Percentiles rank a stretch among this genome's conserved stretches.
Evolutionary conservation across 2,329 filamentous ascomycete genomes (phyloP).

Genomic region (Colletotrichum caudatum): DNA sequence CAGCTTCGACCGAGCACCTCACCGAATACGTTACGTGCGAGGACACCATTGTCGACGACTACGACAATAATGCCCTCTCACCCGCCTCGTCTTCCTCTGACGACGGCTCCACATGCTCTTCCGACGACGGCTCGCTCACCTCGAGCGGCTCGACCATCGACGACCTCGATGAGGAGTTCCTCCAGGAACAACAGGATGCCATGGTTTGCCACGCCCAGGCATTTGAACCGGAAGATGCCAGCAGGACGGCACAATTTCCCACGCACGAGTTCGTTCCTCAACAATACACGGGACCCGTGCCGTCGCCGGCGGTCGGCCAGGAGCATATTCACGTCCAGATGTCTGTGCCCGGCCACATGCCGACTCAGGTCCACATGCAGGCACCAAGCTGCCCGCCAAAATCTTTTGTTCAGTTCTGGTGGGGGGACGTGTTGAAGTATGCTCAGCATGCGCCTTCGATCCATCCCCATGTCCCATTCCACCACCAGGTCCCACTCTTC

Average conservation of each 20-base stretch:
- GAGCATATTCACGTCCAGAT: conserved; percentile 48
- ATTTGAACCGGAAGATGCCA: conserved; percentile 61
- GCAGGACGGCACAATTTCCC: conserved; percentile 55
- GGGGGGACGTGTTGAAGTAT: conserved; percentile 67
- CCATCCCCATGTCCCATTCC: conserved; percentile 64
- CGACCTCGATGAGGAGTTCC: conserved; percentile 63
- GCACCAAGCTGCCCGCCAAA: conserved; percentile 57
- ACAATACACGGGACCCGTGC: conserved; percentile 58
- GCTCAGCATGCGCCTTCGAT: conserved; percentile 62
- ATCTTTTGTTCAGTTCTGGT: conserved; percentile 61
- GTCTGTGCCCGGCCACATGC: conserved; percentile 52
- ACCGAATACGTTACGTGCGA: conserved; percentile 62
- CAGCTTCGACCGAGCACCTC: conserved; percentile 56
- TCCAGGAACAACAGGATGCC: conserved; percentile 58
- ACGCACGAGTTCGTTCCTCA: conserved; percentile 61
- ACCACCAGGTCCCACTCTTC: conserved; percentile 65
- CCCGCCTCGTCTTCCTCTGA: conserved; percentile 58
- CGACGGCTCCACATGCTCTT: conserved; percentile 58
- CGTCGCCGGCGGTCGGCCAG: conserved; percentile 44
- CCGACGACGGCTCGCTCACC: conserved; percentile 67
- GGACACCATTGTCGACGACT: conserved; percentile 58
- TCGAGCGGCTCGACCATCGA: conserved; percentile 67
- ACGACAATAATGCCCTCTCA: conserved; percentile 60
- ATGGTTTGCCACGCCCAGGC: conserved; percentile 58
- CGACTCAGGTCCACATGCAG: conserved; percentile 50